phyloP scores from a whole-genome alignment of 257 asterid genomes.

The Przewalskia tangutica region DNA sequence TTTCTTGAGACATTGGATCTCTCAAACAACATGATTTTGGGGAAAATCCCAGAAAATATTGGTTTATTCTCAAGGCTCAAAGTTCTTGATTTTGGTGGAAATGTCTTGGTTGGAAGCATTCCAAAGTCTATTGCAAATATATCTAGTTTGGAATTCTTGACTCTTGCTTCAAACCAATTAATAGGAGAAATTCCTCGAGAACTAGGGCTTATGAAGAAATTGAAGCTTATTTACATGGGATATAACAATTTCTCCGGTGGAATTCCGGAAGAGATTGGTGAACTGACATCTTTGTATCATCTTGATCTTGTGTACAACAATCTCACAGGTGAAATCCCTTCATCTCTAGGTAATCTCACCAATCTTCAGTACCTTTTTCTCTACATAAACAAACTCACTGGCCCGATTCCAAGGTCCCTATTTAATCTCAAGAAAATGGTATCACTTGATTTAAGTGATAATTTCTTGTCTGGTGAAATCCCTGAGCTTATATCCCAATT shows the following conservation, averaged over 20 bases:
- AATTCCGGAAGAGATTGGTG: slow-evolving; percentile 58
- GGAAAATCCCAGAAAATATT: slow-evolving; percentile 41
- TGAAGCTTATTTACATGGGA: slow-evolving; percentile 63
- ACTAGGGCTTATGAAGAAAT: slow-evolving; percentile 38
- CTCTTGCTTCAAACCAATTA: slow-evolving; percentile 70
- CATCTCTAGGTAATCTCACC: slow-evolving; percentile 63
- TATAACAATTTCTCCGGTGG: slow-evolving; percentile 72
- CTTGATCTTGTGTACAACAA: slow-evolving; percentile 73
- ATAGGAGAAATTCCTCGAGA: slow-evolving; percentile 45
- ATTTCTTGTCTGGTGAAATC: slow-evolving; percentile 55
- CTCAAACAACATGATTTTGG: slow-evolving; percentile 64
- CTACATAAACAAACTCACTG: slow-evolving; percentile 65
- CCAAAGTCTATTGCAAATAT: slow-evolving; percentile 47
- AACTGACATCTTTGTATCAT: slow-evolving; percentile 34
- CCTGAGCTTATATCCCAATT: slow-evolving; percentile 30
- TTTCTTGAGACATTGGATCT: slow-evolving; percentile 50
- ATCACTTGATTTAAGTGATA: slow-evolving; percentile 78
- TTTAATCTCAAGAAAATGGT: slow-evolving; percentile 38
- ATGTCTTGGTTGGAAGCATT: slow-evolving; percentile 39
- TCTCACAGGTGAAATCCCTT: slow-evolving; percentile 72
- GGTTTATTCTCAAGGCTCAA: slow-evolving; percentile 55
- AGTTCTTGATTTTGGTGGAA: slow-evolving; percentile 68
- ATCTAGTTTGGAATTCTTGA: slow-evolving; percentile 43
- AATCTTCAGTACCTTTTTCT: slow-evolving; percentile 55
- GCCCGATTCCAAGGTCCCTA: slow-evolving; percentile 45